phyloP scores from a whole-genome alignment of 768 basidiomycete genomes.

The Pholiota microspora region DNA sequence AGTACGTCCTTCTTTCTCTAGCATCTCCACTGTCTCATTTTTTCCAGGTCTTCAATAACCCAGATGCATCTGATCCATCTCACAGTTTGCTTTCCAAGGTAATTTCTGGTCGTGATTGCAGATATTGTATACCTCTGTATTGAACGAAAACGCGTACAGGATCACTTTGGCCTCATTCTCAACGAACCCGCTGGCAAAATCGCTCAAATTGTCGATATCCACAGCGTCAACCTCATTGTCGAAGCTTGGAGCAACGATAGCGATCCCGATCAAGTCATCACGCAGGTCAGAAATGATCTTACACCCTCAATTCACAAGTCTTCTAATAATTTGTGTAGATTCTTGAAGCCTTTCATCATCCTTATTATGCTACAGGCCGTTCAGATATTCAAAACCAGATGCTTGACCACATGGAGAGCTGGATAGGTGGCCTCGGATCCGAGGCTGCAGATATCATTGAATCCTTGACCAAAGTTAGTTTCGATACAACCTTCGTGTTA shows the following conservation, averaged over 20 bases:
- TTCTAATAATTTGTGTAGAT: constrained; percentile 29
- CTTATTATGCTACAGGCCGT: constrained; percentile 54
- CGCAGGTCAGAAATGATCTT: constrained; percentile 36
- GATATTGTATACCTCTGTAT: neutral
- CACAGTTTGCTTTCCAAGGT: constrained; percentile 74
- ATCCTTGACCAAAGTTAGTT: constrained; percentile 50
- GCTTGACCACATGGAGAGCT: constrained; percentile 53
- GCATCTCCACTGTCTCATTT: neutral
- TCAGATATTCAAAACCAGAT: constrained; percentile 59
- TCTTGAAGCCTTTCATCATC: constrained; percentile 68
- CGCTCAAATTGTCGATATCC: constrained; percentile 62
- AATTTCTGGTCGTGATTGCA: neutral
- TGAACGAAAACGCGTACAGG: constrained; percentile 32
- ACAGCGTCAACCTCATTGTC: constrained; percentile 61
- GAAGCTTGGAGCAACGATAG: constrained; percentile 49
- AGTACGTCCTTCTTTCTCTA: constrained; percentile 24
- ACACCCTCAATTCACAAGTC: neutral
- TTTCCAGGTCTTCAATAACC: constrained; percentile 62
- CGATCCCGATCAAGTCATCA: constrained; percentile 43
- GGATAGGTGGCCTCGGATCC: constrained; percentile 49
- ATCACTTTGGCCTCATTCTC: constrained; percentile 69
- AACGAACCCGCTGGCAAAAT: constrained; percentile 78
- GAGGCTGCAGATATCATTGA: constrained; percentile 43
- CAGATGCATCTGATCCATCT: constrained; percentile 67
- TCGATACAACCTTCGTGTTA: neutral